phyloP scores from a whole-genome alignment of 2,329 filamentous ascomycete species.

The Paecilomyces sp. region DNA sequence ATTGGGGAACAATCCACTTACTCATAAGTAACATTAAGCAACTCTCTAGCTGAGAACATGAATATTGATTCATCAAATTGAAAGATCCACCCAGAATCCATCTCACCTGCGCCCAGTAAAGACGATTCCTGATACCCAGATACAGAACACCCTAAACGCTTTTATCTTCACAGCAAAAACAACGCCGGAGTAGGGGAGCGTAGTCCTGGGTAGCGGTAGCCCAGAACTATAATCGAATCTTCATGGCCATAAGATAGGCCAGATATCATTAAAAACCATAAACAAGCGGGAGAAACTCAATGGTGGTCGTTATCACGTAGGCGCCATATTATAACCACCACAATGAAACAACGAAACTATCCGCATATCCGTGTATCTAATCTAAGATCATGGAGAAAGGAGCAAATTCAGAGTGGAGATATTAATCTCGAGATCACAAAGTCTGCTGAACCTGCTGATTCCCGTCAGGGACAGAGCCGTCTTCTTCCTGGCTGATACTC shows the following conservation, averaged over 20 bases:
- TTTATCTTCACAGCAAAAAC: neutral
- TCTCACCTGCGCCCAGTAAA: neutral
- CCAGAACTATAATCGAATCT: neutral
- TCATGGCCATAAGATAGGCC: neutral
- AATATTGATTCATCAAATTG: neutral
- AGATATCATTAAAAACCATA: neutral
- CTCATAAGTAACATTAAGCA: neutral
- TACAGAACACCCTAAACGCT: neutral
- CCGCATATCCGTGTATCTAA: neutral
- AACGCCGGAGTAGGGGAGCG: neutral
- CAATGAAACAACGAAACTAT: neutral
- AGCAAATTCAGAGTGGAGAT: neutral
- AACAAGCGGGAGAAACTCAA: neutral
- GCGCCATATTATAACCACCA: neutral
- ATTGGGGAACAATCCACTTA: neutral
- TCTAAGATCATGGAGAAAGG: neutral
- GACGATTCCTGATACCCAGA: neutral
- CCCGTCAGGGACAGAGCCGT: neutral
- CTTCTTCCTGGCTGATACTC: slow-evolving; percentile 19
- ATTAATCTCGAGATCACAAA: neutral
- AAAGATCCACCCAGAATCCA: neutral
- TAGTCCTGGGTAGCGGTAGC: neutral
- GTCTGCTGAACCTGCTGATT: neutral
- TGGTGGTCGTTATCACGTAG: neutral
- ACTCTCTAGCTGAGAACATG: neutral